Percentiles rank a stretch among this genome's conserved stretches.
These are phyloP conservation scores for Cutaneotrichosporon mucoides DNA, from an alignment of 1,284 basidiomycete species.

Conservation along the genomic window DNA sequence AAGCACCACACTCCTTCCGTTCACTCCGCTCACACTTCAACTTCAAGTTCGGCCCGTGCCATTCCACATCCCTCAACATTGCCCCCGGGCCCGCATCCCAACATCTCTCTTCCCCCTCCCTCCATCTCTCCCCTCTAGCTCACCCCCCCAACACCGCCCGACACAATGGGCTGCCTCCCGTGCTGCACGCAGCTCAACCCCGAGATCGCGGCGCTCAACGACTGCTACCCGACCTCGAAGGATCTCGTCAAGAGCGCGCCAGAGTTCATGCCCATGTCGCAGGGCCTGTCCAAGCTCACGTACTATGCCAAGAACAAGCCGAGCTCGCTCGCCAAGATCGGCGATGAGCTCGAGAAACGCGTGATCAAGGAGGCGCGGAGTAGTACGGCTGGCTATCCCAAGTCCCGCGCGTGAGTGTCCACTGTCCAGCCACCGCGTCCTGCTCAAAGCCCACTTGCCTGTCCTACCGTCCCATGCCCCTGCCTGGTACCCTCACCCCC, in stretches of 20 bases:
- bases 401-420: conserved; percentile 70
- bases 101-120: too few species aligned
- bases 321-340: conserved; percentile 81
- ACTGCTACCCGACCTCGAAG: conserved; percentile 85
- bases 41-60: too few species aligned
- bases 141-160: neutral
- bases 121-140: neutral
- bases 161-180: conserved; percentile 31
- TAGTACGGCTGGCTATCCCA: conserved; percentile 66
- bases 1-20: too few species aligned
- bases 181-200: conserved; percentile 37
- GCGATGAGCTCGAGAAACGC: conserved; percentile 75
- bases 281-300: conserved; percentile 84
- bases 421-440: too few species aligned
- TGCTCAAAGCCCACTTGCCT: too few species aligned
- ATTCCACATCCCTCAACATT: too few species aligned
- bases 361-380: conserved; percentile 64
- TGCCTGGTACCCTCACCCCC: too few species aligned
- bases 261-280: conserved; percentile 77
- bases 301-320: conserved; percentile 91
- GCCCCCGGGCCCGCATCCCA: too few species aligned
- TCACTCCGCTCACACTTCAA: too few species aligned
- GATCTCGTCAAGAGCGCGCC: conserved; percentile 62
- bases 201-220: conserved; percentile 61
- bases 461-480: too few species aligned